Evolutionary conservation across 2,329 filamentous ascomycete species (phyloP).

Genomic region (Hypoxylon rubiginosum): DNA sequence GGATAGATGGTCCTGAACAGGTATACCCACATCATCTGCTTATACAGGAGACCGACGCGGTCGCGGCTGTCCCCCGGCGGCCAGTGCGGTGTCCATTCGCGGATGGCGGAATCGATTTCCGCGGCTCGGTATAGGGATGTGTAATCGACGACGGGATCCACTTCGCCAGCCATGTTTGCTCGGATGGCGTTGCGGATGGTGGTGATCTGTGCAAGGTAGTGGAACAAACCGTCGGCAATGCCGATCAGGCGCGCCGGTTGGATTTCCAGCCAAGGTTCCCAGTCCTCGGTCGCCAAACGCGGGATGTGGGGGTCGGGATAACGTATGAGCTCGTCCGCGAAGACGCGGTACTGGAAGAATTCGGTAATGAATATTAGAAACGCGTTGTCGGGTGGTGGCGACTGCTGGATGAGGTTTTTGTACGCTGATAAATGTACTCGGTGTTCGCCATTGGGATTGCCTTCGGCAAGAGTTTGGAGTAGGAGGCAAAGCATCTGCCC

Average conservation of each 20-base stretch:
- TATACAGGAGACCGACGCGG: slow-evolving; percentile 70
- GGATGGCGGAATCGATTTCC: slow-evolving; percentile 80
- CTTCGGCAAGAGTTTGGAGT: slow-evolving; percentile 69
- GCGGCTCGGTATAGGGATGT: slow-evolving; percentile 78
- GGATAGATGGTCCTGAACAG: slow-evolving; percentile 73
- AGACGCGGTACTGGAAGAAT: slow-evolving; percentile 88
- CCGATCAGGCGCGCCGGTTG: slow-evolving; percentile 75
- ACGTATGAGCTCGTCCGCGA: slow-evolving; percentile 72
- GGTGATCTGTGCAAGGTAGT: slow-evolving; percentile 83
- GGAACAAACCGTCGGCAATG: slow-evolving; percentile 85
- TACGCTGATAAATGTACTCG: slow-evolving; percentile 84
- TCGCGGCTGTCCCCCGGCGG: slow-evolving; percentile 69
- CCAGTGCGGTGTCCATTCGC: slow-evolving; percentile 78
- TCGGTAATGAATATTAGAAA: slow-evolving; percentile 76
- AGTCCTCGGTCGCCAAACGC: slow-evolving; percentile 60
- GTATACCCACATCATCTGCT: slow-evolving; percentile 76
- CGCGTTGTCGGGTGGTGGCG: slow-evolving; percentile 72
- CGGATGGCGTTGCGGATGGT: slow-evolving; percentile 81
- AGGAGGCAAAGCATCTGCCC: slow-evolving; percentile 74
- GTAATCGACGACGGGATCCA: slow-evolving; percentile 80
- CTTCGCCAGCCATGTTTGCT: slow-evolving; percentile 70
- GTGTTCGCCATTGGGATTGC: slow-evolving; percentile 75
- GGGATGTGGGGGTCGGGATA: slow-evolving; percentile 57
- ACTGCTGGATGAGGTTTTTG: slow-evolving; percentile 75
- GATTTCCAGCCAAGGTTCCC: slow-evolving; percentile 58